These are phyloP conservation scores for Parascedosporium putredinis DNA, from an alignment of 2,329 filamentous ascomycete species.

Conservation along the genomic window DNA sequence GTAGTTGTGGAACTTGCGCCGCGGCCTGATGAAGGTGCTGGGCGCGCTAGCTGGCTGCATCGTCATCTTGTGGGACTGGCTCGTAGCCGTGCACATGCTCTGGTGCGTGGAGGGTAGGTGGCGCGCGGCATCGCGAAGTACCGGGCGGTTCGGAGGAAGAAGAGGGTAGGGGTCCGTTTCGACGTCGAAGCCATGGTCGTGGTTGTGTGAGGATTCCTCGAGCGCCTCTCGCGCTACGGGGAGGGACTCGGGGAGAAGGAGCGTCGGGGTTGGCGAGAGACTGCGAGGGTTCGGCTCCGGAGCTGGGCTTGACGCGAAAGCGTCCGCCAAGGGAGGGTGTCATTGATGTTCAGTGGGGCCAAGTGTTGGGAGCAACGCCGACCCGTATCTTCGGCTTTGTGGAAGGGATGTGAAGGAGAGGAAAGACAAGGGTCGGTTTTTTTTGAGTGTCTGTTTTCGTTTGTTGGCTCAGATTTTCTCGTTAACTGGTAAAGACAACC, in stretches of 20 bases:
- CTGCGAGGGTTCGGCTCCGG: not conserved
- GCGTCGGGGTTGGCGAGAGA: not conserved
- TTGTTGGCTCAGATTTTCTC: not conserved
- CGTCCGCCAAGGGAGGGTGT: constrained; percentile 6
- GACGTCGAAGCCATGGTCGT: not conserved
- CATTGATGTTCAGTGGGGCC: constrained; percentile 2
- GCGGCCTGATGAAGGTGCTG: constrained; percentile 10
- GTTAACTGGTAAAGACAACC: not conserved
- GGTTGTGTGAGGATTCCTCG: not conserved
- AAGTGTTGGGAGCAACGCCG: not conserved
- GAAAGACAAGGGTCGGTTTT: too few species aligned
- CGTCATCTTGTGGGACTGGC: not conserved
- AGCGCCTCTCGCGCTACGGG: not conserved
- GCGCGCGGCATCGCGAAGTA: constrained; percentile 43
- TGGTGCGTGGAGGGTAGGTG: constrained; percentile 2
- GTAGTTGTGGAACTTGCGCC: constrained; percentile 76
- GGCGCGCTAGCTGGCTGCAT: not conserved
- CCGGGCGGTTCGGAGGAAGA: constrained; percentile 33
- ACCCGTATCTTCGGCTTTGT: not conserved
- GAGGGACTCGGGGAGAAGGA: not conserved
- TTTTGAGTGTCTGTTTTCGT: not conserved
- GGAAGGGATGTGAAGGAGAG: too few species aligned
- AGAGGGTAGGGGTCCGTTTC: constrained; percentile 3
- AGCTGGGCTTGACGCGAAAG: constrained; percentile 8
- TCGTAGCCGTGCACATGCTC: constrained; percentile 3